A percentile compares a stretch with the other conserved stretches of the same genome.
Conservation (phyloP, 192 early-diverging fungal genomes). For the Gamsiella multidivaricata region DNA sequence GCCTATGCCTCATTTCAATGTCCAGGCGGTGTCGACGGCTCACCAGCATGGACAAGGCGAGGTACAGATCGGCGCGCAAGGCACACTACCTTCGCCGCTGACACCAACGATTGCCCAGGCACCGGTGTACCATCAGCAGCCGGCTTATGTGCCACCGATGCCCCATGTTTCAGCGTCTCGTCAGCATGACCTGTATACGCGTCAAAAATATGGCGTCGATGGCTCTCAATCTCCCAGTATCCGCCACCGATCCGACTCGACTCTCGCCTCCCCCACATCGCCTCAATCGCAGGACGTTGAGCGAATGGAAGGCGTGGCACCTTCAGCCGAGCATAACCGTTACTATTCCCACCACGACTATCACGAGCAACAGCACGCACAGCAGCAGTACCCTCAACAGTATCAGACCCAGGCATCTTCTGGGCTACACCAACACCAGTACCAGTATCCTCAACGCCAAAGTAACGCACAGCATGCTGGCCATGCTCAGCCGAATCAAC, state of each 20-base stretch:
- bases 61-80: not conserved
- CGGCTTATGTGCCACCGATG: not conserved
- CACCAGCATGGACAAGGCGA: not conserved
- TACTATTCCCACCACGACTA: conserved; percentile 2
- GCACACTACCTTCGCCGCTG: conserved; percentile 19
- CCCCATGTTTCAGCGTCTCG: not conserved
- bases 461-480: conserved; percentile 12
- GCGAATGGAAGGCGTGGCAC: conserved; percentile 40
- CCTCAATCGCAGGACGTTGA: conserved; percentile 52
- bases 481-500: conserved; percentile 1
- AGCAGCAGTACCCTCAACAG: conserved; percentile 17
- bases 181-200: conserved; percentile 8
- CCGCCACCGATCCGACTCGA: conserved; percentile 2
- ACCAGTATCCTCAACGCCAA: not conserved
- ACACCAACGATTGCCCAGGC: conserved; percentile 17
- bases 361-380: not conserved
- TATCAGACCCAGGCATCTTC: conserved; percentile 6
- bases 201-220: conserved; percentile 9
- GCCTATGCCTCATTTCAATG: conserved; percentile 44
- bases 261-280: conserved; percentile 41
- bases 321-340: conserved; percentile 5
- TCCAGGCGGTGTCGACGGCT: conserved; percentile 11
- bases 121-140: conserved; percentile 11
- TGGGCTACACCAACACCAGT: conserved; percentile 1
- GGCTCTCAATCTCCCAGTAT: conserved; percentile 1